Evolutionary conservation across 1,139 yeast genomes (phyloP).

Genomic region (Meyerozyma guilliermondii): DNA sequence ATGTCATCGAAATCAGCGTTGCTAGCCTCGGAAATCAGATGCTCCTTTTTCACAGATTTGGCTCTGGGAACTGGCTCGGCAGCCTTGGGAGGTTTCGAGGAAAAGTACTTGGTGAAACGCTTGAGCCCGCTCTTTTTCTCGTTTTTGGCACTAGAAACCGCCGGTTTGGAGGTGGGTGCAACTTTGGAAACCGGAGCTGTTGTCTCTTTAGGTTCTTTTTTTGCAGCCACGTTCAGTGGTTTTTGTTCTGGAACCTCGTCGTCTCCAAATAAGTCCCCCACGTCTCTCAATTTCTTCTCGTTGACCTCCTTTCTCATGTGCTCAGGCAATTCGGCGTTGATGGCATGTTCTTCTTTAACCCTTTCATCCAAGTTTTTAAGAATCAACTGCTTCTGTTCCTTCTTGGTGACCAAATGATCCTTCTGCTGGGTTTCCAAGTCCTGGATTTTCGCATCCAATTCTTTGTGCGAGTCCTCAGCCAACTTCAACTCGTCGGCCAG

Average conservation of each 20-base stretch:
- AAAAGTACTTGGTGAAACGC: slow-evolving; percentile 1
- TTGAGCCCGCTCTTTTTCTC: slow-evolving; percentile 1
- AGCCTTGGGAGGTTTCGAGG: slow-evolving; percentile 5
- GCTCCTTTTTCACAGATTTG: slow-evolving; percentile 7
- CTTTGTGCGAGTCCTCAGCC: slow-evolving; percentile 18
- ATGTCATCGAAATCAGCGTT: slow-evolving; percentile 20
- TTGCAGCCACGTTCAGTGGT: no score
- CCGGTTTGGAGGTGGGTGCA: slow-evolving; percentile 5
- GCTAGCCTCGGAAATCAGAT: slow-evolving; percentile 14
- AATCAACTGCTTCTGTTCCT: slow-evolving; percentile 29
- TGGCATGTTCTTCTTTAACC: slow-evolving; percentile 39
- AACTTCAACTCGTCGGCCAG: slow-evolving; percentile 22
- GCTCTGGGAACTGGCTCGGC: slow-evolving; percentile 4
- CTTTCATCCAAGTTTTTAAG: slow-evolving; percentile 25
- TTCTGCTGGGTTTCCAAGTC: slow-evolving; percentile 27
- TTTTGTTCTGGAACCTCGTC: slow-evolving; percentile 13
- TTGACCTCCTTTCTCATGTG: slow-evolving; percentile 43
- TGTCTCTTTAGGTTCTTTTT: no score
- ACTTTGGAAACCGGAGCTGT: slow-evolving; percentile 5
- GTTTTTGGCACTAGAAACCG: not conserved
- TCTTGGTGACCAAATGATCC: slow-evolving; percentile 24
- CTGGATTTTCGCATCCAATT: slow-evolving; percentile 25
- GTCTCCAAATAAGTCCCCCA: slow-evolving; percentile 35
- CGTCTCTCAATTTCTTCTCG: slow-evolving; percentile 37
- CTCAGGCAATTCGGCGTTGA: slow-evolving; percentile 48